These are phyloP conservation scores for Gremmenia infestans DNA, from an alignment of 2,329 filamentous ascomycete genomes.

Conservation along the genomic window DNA sequence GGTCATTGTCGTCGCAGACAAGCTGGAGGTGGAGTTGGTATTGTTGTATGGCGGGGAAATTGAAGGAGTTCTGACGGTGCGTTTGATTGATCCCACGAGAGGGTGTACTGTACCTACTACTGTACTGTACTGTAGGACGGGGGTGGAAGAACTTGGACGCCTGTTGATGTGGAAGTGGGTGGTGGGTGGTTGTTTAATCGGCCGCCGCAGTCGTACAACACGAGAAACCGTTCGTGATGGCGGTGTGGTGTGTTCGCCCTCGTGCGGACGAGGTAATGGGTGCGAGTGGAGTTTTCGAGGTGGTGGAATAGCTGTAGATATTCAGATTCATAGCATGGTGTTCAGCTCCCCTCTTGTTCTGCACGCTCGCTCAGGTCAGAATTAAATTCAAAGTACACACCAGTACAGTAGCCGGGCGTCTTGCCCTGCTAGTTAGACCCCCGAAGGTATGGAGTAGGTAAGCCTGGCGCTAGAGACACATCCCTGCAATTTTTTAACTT, in stretches of 20 bases:
- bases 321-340: neutral
- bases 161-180: slow-evolving; percentile 6
- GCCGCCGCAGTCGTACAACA: slow-evolving; percentile 9
- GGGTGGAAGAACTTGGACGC: slow-evolving; percentile 8
- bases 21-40: slow-evolving; percentile 12
- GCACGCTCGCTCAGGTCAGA: neutral
- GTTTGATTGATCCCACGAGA: slow-evolving; percentile 9
- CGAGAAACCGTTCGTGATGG: neutral
- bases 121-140: neutral
- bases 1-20: slow-evolving; percentile 33
- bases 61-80: slow-evolving; percentile 1
- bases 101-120: slow-evolving; percentile 1
- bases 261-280: neutral
- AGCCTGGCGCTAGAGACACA: neutral
- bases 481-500: neutral
- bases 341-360: neutral
- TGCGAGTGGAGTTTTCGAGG: neutral
- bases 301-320: neutral
- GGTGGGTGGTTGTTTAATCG: neutral
- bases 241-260: neutral
- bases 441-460: neutral
- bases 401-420: too few species aligned
- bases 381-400: neutral
- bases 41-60: slow-evolving; percentile 1
- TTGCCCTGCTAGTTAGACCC: too few species aligned